A percentile compares a stretch with the other conserved stretches of the same genome.
Evolutionary conservation across 2,329 filamentous ascomycete species (phyloP).

Genomic region (Fusarium falciforme): DNA sequence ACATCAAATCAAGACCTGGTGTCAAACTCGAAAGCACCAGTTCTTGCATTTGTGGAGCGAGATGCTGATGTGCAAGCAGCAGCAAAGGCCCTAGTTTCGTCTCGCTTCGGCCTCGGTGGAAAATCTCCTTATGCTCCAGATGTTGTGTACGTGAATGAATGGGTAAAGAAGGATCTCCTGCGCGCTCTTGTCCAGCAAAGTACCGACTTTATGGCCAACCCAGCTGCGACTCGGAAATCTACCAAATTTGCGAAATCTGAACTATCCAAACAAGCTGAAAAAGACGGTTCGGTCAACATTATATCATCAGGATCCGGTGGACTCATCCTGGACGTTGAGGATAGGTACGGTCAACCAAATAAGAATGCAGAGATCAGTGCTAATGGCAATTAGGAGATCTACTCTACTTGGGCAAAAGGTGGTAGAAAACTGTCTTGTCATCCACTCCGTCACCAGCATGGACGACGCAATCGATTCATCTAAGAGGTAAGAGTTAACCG

Average conservation of each 20-base stretch:
- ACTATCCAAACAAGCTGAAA: constrained; percentile 8
- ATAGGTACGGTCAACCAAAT: background rate
- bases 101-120: constrained; percentile 29
- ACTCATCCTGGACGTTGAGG: constrained; percentile 19
- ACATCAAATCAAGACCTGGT: constrained; percentile 8
- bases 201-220: background rate
- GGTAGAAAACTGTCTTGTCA: constrained; percentile 9
- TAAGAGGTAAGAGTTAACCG: background rate
- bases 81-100: constrained; percentile 22
- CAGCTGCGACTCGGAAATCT: background rate
- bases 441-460: constrained; percentile 32
- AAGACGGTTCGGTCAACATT: constrained; percentile 15
- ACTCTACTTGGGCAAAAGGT: constrained; percentile 12
- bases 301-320: constrained; percentile 19
- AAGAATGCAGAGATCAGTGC: rapidly evolving
- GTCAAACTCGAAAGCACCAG: constrained; percentile 8
- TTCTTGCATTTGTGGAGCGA: constrained; percentile 33
- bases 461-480: constrained; percentile 26
- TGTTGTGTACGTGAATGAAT: constrained; percentile 36
- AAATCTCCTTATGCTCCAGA: constrained; percentile 37
- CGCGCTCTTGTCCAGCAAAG: constrained; percentile 23
- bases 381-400: background rate
- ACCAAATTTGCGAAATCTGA: background rate
- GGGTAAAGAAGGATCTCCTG: constrained; percentile 38
- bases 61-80: constrained; percentile 33